Conservation (phyloP, 768 basidiomycete species). For the Panaeolus cyanescens region DNA sequence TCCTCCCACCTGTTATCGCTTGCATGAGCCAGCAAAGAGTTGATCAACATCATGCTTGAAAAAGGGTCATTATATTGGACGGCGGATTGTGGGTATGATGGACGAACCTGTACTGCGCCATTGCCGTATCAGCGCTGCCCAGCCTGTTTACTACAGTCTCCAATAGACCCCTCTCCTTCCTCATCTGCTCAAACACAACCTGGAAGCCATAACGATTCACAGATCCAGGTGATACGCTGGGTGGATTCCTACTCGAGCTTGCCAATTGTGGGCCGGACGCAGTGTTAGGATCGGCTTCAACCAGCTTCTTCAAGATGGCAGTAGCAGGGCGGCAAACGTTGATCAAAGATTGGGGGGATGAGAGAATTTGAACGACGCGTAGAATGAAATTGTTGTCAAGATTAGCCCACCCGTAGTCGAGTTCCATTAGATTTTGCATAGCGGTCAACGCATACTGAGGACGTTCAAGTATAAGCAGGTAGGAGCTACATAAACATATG, state of each 20-base stretch:
- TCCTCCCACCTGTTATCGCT: constrained; percentile 78
- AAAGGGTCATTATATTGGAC: constrained; percentile 11
- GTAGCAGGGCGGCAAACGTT: constrained; percentile 93
- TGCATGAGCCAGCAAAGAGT: constrained; percentile 81
- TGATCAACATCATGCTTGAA: constrained; percentile 85
- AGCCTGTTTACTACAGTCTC: constrained; percentile 83
- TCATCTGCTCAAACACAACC: constrained; percentile 81
- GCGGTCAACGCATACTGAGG: constrained; percentile 79
- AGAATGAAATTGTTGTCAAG: constrained; percentile 74
- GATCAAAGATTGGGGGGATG: constrained; percentile 74
- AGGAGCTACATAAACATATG: constrained; percentile 2
- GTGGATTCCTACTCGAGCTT: constrained; percentile 60
- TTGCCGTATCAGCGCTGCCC: constrained; percentile 81
- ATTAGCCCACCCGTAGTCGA: constrained; percentile 80
- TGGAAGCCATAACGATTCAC: constrained; percentile 85
- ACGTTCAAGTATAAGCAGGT: constrained; percentile 5
- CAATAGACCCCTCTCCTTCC: constrained; percentile 65
- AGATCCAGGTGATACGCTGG: constrained; percentile 61
- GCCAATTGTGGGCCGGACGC: constrained; percentile 59
- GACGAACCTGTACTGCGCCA: constrained; percentile 77
- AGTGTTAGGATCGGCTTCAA: constrained; percentile 79
- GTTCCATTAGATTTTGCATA: constrained; percentile 88
- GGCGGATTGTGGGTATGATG: neutral
- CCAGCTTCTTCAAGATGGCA: constrained; percentile 85
- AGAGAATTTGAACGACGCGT: constrained; percentile 75